A percentile compares a stretch with the other conserved stretches of the same genome.
Evolutionary conservation across 1,284 basidiomycete species (phyloP).

Genomic region (Anthracocystis setariae): DNA sequence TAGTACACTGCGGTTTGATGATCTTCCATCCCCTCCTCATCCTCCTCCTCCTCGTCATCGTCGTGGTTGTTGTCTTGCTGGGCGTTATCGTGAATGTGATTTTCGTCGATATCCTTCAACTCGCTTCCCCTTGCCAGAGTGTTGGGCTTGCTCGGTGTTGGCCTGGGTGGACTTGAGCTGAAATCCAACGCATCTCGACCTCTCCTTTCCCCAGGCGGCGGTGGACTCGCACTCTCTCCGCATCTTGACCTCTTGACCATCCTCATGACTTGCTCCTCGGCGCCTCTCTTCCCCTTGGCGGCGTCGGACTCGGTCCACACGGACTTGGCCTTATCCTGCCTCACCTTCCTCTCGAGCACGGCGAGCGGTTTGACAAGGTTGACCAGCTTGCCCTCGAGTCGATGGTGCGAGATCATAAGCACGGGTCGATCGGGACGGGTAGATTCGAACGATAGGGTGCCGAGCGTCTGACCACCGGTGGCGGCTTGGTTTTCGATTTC

Average conservation of each 20-base stretch:
- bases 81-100: background rate
- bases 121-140: background rate
- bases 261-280: constrained; percentile 5
- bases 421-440: constrained; percentile 76
- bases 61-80: background rate
- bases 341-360: constrained; percentile 55
- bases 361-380: constrained; percentile 70
- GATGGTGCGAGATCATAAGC: constrained; percentile 83
- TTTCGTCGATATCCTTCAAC: constrained; percentile 24
- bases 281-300: background rate
- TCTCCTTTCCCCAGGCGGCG: constrained; percentile 1
- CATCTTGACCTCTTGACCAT: constrained; percentile 6
- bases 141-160: constrained; percentile 8
- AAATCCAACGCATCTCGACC: constrained; percentile 38
- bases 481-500: constrained; percentile 56
- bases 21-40: constrained; percentile 17
- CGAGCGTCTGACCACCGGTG: constrained; percentile 49
- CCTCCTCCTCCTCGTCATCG: constrained; percentile 5
- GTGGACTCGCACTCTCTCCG: background rate
- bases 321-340: background rate
- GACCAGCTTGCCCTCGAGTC: constrained; percentile 85
- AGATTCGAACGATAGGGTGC: constrained; percentile 54
- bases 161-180: constrained; percentile 38
- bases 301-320: constrained; percentile 21
- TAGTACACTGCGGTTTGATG: constrained; percentile 45